Evolutionary conservation across 441 rosid species (phyloP), one percentile per base, ranked within the genome.

Genomic region (Corymbia citriodora): DNA sequence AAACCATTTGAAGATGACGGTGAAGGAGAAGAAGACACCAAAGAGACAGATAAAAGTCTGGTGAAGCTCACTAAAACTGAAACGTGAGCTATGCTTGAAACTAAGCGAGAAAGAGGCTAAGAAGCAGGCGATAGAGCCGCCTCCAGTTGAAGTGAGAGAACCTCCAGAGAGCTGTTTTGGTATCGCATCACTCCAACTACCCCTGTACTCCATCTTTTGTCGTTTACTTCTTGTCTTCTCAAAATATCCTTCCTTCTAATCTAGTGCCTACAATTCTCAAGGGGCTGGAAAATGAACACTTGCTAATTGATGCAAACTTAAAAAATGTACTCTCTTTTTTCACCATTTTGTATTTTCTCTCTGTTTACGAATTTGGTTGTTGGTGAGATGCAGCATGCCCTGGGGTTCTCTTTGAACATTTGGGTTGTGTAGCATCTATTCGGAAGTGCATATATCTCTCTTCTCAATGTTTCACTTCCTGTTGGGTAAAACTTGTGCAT

Each of bases 81-180:
- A 91, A 94, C 94, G 95, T 95, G 98, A 92, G 97, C 93, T 4
- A 97, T 95, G 95, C 91, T 95, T 74, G 97, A 98, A 92, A 97
- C 94, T 57, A 93, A 90, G 89, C 55, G 96, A 94, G 94, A 98
- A 93, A 89, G 99, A 96, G 89, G 96, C 97, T 27, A 98, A 95
- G 94, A 94, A 93, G 92, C 96, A 93, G 53, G 97, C 92, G 88
- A 96, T 93, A 89, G 96, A 94, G 36, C 61, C 91, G 10, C 15
- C 63, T 83, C 54, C 83, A 18, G 92, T 93, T 68, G 94, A 94
- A 90, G 93, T 91, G 87, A 92, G 94, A 87, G 94, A 93, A 96
- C 45, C 95, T 96, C 27, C 99, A 96, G 90, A 96, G 96, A 33
- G 96, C 97, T 19, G 96, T 93, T 89, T 95, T 97, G 97, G 98